Percentiles rank a stretch among this genome's conserved stretches.
phyloP scores from a whole-genome alignment of 129 eudicot species.

The Flaveria linearis region DNA sequence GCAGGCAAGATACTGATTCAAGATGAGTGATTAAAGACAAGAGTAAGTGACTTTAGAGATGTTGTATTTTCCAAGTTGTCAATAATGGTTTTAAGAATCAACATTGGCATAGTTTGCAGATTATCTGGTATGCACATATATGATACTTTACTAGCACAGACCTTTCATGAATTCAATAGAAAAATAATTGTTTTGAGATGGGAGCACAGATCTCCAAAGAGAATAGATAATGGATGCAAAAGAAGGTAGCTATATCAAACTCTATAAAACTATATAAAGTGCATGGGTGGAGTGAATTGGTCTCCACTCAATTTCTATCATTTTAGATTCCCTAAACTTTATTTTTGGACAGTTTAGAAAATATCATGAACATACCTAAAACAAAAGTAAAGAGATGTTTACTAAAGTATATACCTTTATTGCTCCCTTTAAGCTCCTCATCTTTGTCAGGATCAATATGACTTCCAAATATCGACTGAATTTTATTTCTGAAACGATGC shows the following conservation, averaged over 20 bases:
- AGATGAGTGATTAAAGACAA: background rate
- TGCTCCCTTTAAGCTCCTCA: conserved; percentile 76
- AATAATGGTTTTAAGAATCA: conserved; percentile 1
- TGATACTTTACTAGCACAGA: conserved; percentile 13
- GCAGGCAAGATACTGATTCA: conserved; percentile 12
- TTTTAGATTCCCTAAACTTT: background rate
- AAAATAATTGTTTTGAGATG: background rate
- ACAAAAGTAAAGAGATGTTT: conserved; percentile 12
- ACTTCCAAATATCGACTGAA: conserved; percentile 58
- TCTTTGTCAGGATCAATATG: conserved; percentile 73
- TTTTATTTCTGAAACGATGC: conserved; percentile 43
- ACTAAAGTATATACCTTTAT: conserved; percentile 54
- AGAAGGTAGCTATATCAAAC: conserved; percentile 18
- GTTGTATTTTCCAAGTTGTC: background rate
- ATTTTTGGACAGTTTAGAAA: conserved; percentile 19
- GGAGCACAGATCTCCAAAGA: conserved; percentile 11
- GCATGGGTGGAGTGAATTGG: conserved; percentile 12
- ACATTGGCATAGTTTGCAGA: conserved; percentile 2
- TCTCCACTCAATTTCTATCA: background rate
- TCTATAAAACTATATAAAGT: conserved; percentile 13
- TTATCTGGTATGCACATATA: conserved; percentile 3
- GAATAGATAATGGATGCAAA: conserved; percentile 13
- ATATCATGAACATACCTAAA: conserved; percentile 1
- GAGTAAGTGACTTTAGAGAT: background rate
- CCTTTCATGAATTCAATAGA: conserved; percentile 1